These are phyloP conservation scores for Malus hybrid DNA, from an alignment of 331 rosid species.

Conservation along the genomic window DNA sequence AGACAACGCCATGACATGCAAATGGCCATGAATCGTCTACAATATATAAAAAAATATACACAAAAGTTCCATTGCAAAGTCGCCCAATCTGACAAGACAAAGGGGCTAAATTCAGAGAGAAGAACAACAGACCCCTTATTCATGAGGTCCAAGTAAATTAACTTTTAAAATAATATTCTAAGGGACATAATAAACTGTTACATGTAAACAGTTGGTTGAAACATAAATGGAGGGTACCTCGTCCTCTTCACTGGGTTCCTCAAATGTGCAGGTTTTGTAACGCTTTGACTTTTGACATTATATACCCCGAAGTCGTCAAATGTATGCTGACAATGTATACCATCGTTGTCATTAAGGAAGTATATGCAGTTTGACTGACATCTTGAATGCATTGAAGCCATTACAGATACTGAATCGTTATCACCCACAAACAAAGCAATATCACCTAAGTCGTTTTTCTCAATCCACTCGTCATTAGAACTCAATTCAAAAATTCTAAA, in stretches of 20 bases:
- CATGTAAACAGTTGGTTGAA: background rate
- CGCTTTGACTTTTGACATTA: background rate
- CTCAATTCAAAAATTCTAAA: background rate
- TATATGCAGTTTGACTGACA: background rate
- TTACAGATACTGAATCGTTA: background rate
- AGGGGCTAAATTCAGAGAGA: no score
- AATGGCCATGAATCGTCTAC: no score
- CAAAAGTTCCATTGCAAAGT: no score
- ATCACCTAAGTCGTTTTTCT: background rate
- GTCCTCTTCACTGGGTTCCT: background rate
- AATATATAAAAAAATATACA: no score
- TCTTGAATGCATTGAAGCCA: background rate
- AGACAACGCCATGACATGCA: no score
- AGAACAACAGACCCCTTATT: no score
- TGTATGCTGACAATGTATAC: background rate
- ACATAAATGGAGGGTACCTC: background rate
- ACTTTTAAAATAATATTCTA: no score
- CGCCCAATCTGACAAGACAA: no score
- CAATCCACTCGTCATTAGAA: background rate
- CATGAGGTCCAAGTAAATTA: no score
- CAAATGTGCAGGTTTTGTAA: no score
- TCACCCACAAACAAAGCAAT: background rate
- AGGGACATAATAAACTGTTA: background rate
- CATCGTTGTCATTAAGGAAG: background rate
- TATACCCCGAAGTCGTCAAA: background rate